phyloP scores from a whole-genome alignment of 1,284 basidiomycete genomes.

The Coniferiporia weirii region DNA sequence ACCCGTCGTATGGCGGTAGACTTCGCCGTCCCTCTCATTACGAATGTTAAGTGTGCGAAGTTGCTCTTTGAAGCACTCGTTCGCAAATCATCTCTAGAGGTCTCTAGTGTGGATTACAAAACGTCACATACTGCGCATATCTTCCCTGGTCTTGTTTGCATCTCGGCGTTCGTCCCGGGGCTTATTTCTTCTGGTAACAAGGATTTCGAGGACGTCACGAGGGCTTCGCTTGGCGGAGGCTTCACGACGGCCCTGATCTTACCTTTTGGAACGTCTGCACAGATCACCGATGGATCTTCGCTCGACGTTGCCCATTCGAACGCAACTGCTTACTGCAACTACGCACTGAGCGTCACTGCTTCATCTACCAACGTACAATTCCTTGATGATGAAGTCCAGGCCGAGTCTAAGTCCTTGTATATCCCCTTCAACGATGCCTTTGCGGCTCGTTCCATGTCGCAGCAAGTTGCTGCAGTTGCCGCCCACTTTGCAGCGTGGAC shows the following conservation, averaged over 20 bases:
- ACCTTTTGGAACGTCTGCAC: constrained; percentile 59
- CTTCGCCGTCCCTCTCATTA: constrained; percentile 95
- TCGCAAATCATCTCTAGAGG: constrained; percentile 81
- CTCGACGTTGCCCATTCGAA: constrained; percentile 69
- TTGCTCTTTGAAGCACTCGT: constrained; percentile 94
- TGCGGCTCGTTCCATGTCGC: constrained; percentile 30
- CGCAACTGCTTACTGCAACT: constrained; percentile 78
- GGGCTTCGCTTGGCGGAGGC: constrained; percentile 81
- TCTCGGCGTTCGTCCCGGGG: constrained; percentile 84
- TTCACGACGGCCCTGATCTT: constrained; percentile 82
- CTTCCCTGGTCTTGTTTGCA: constrained; percentile 91
- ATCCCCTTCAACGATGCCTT: constrained; percentile 69
- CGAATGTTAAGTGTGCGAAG: constrained; percentile 99
- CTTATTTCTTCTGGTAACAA: constrained; percentile 53
- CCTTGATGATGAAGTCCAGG: constrained; percentile 63
- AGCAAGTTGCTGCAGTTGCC: constrained; percentile 61
- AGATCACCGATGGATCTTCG: constrained; percentile 62
- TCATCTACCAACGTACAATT: constrained; percentile 61
- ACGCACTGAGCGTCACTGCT: constrained; percentile 77
- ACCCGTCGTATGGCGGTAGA: constrained; percentile 99
- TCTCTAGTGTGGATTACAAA: constrained; percentile 92
- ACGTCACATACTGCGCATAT: constrained; percentile 87
- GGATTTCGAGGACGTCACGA: constrained; percentile 67
- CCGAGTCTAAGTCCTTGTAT: constrained; percentile 80
- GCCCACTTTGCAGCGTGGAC: constrained; percentile 93